phyloP scores from a whole-genome alignment of 1,284 basidiomycete species.

The Ceratobasidium sp. region DNA sequence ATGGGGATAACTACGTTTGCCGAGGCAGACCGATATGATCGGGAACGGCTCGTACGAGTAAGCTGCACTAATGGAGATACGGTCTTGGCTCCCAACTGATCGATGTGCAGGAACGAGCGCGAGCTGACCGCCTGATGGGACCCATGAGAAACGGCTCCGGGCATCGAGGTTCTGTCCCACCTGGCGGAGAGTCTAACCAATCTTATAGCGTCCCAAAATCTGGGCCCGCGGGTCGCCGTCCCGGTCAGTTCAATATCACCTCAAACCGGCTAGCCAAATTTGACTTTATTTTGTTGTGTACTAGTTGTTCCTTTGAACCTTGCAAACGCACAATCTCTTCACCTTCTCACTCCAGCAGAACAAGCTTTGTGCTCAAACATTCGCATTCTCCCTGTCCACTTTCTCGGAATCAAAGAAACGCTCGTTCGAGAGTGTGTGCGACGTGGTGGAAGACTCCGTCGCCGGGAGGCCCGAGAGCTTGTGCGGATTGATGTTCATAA shows the following conservation, averaged over 20 bases:
- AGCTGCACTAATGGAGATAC: slow-evolving; percentile 47
- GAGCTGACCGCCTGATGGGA: slow-evolving; percentile 20
- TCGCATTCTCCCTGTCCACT: slow-evolving; percentile 89
- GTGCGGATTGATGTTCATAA: slow-evolving; percentile 94
- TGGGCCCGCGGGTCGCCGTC: slow-evolving; percentile 1
- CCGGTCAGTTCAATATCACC: slow-evolving; percentile 9
- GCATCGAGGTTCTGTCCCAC: slow-evolving; percentile 22
- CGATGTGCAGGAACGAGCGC: slow-evolving; percentile 18
- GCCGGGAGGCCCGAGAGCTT: slow-evolving; percentile 84
- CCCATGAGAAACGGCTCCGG: slow-evolving; percentile 16
- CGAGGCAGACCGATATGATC: slow-evolving; percentile 90
- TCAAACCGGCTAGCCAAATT: background rate
- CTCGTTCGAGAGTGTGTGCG: slow-evolving; percentile 90
- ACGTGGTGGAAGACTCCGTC: slow-evolving; percentile 82
- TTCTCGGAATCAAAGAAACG: slow-evolving; percentile 90
- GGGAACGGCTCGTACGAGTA: slow-evolving; percentile 75
- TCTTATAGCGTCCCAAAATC: slow-evolving; percentile 10
- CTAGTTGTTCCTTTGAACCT: slow-evolving; percentile 73
- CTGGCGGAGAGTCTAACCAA: slow-evolving; percentile 22
- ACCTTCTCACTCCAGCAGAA: slow-evolving; percentile 85
- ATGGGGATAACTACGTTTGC: slow-evolving; percentile 80
- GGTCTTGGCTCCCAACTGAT: slow-evolving; percentile 57
- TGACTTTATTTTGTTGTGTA: background rate
- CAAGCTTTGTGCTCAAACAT: slow-evolving; percentile 87
- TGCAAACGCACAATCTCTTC: slow-evolving; percentile 83